phyloP scores from a whole-genome alignment of 2,329 filamentous ascomycete species.

The Pseudogymnoascus sp. region DNA sequence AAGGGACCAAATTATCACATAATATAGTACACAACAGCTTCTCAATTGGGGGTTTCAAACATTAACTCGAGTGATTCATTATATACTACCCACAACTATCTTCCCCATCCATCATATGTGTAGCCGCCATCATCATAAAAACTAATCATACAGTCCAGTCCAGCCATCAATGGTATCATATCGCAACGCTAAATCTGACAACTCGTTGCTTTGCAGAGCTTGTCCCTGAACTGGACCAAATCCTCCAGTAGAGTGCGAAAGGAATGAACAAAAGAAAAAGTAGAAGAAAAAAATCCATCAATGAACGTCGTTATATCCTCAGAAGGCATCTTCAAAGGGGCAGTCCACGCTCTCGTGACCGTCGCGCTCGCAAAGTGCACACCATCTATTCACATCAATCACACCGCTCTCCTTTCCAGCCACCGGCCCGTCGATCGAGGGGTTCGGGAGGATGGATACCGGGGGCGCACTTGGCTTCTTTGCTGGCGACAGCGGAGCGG shows the following conservation, averaged over 20 bases:
- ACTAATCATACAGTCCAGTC: slow-evolving; percentile 6
- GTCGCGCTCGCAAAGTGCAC: slow-evolving; percentile 89
- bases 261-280: background rate
- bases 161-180: slow-evolving; percentile 8
- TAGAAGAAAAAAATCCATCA: background rate
- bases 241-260: slow-evolving; percentile 1
- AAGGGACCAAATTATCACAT: no score
- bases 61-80: slow-evolving; percentile 7
- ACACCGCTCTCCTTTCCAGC: slow-evolving; percentile 72
- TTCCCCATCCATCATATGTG: background rate
- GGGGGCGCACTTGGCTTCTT: slow-evolving; percentile 33
- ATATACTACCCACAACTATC: slow-evolving; percentile 3
- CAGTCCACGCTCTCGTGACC: slow-evolving; percentile 95
- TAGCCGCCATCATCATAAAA: slow-evolving; percentile 2
- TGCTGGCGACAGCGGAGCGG: slow-evolving; percentile 48
- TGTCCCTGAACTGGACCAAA: slow-evolving; percentile 9
- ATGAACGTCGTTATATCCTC: slow-evolving; percentile 19
- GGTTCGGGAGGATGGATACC: slow-evolving; percentile 48
- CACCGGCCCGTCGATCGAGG: slow-evolving; percentile 58
- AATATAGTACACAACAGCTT: background rate
- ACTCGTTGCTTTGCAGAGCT: slow-evolving; percentile 2
- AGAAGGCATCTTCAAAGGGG: slow-evolving; percentile 78
- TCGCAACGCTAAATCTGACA: slow-evolving; percentile 10
- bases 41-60: background rate
- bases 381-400: slow-evolving; percentile 86